These are phyloP conservation scores for Thalassiosira profunda DNA, from an alignment of 108 stramenopile species.

Conservation along the genomic window DNA sequence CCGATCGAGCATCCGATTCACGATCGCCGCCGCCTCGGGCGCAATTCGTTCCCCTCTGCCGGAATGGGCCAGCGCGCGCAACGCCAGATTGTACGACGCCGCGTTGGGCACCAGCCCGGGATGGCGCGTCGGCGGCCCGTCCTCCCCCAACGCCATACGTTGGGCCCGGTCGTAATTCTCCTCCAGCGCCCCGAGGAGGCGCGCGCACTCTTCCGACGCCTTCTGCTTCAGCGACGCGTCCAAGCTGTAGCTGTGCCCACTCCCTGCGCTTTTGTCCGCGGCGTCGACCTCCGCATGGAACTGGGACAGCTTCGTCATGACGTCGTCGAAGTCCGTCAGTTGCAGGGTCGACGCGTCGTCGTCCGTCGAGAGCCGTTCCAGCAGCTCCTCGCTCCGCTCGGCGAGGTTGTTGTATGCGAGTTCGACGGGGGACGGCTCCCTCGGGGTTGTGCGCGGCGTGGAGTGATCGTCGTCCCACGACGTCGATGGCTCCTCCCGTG, in stretches of 20 bases:
- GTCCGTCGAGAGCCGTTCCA: not conserved
- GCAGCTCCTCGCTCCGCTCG: not conserved
- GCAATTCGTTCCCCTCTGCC: conserved; percentile 10
- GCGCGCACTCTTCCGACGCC: conserved; percentile 27
- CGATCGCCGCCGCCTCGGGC: conserved; percentile 5
- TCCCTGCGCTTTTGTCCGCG: not conserved
- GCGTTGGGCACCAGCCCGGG: conserved; percentile 28
- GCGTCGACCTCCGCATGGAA: not conserved
- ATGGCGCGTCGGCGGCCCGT: conserved; percentile 6
- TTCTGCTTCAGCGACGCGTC: not conserved
- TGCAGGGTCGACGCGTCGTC: conserved; percentile 23
- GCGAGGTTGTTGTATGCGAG: conserved; percentile 9
- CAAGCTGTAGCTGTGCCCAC: not conserved
- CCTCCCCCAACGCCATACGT: not conserved
- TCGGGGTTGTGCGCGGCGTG: too few species aligned
- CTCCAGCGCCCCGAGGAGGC: conserved; percentile 26
- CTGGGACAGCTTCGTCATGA: conserved; percentile 36
- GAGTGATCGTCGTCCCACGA: too few species aligned
- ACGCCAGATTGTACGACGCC: conserved; percentile 35
- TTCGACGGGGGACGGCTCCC: too few species aligned
- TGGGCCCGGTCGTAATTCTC: conserved; percentile 33
- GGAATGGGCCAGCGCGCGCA: conserved; percentile 34
- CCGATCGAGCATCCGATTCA: conserved; percentile 38
- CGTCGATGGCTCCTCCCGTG: too few species aligned
- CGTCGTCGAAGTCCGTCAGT: conserved; percentile 38